Base-by-base conservation (phyloP, 1,284 basidiomycete genomes). In the Exobasidium cylindrosporum region DNA sequence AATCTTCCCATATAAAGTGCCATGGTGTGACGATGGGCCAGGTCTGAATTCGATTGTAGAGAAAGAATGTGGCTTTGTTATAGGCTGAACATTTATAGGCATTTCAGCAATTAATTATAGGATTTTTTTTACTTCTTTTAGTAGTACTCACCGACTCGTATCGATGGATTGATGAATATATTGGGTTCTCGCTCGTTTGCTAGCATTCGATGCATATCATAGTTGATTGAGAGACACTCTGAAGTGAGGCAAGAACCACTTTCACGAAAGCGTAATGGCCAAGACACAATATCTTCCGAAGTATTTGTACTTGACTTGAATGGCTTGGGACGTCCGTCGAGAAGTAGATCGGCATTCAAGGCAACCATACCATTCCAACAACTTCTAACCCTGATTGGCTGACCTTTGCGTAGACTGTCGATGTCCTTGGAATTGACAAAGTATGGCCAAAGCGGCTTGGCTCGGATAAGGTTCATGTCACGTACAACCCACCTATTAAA, bases 381-480 rank as follows among this genome's bases (percentile, higher is more conserved):
- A 47, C 55, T 57, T n/a, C 21, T 26, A 4, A 57, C 55, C 2
- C 13, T 4, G 17, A 57, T 57, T 29, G 55, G 32, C 40, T 57
- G 17, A 10, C 26, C 14, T 43, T 21, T 26, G 13, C 35, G 3
- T 32, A 57, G 24, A 3, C 11, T 43, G 10, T 3, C 4, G 3
- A 57, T 32, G 35, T 40, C 31, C 7, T 21, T 3, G 4, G 11
- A 7, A 14, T n/a, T 17, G 7, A 6, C 13, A 28, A 57, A 57
- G 40, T 57, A 57, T 3, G 55, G 55, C 55, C 55, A 57, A 23
- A 57, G 40, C n/a, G 55, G 55, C 35, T 57, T 57, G 32, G 40
- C 45, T 26, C 55, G 55, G 29, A 13, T 28, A 32, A 28, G 28
- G 6, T 40, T 26, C 11, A 45, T 28, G 32, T 40, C 31, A 14